phyloP scores from a whole-genome alignment of 495 filamentous ascomycete genomes.

The Tetracladium setigerum region DNA sequence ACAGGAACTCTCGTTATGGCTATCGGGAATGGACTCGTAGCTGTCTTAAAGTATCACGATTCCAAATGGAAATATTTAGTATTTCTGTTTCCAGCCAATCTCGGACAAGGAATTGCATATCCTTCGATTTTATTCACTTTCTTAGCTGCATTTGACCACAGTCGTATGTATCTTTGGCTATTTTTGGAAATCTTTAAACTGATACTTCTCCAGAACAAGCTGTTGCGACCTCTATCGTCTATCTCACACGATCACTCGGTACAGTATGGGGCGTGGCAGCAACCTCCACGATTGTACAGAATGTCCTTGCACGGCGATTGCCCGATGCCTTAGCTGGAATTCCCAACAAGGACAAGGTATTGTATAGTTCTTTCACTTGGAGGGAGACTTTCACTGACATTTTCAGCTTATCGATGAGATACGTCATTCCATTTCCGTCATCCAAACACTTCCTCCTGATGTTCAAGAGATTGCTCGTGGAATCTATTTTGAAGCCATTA shows the following conservation, averaged over 20 bases:
- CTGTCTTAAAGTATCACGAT: slow-evolving; percentile 47
- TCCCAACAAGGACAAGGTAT: slow-evolving; percentile 61
- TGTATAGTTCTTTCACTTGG: too few relatives aligned
- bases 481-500: slow-evolving; percentile 53
- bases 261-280: slow-evolving; percentile 58
- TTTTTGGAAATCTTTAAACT: not conserved
- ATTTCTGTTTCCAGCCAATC: slow-evolving; percentile 55
- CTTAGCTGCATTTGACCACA: slow-evolving; percentile 54
- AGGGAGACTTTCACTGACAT: too few relatives aligned
- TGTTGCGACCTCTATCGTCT: slow-evolving; percentile 55
- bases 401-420: slow-evolving; percentile 51
- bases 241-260: slow-evolving; percentile 55
- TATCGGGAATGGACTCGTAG: slow-evolving; percentile 49
- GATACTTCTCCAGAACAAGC: slow-evolving; percentile 44
- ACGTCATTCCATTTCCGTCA: slow-evolving; percentile 49
- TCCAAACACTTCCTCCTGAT: slow-evolving; percentile 46
- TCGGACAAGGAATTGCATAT: slow-evolving; percentile 59
- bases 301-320: slow-evolving; percentile 50
- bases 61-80: slow-evolving; percentile 54
- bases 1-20: slow-evolving; percentile 50
- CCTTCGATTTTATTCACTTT: slow-evolving; percentile 56
- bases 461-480: slow-evolving; percentile 50
- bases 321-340: slow-evolving; percentile 49
- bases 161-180: slow-evolving; percentile 32
- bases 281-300: slow-evolving; percentile 56